These are phyloP conservation scores for Lentinula edodes DNA, from an alignment of 768 basidiomycete genomes.

Conservation along the genomic window DNA sequence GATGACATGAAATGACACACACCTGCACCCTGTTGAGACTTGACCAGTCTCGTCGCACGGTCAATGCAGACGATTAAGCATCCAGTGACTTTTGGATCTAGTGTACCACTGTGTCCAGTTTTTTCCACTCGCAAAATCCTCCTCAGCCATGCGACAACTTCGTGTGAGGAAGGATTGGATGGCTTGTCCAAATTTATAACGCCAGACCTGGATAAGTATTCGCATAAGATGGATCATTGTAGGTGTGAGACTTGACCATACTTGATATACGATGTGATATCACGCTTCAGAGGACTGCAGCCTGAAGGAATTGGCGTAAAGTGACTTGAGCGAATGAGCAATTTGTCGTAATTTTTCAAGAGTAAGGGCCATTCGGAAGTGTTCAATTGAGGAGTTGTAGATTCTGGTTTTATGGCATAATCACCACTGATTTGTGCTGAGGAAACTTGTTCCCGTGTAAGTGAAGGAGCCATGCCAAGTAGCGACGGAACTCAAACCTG, in stretches of 20 bases:
- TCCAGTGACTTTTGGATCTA: constrained; percentile 98
- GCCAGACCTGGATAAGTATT: constrained; percentile 65
- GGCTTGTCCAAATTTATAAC: constrained; percentile 99
- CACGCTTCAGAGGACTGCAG: constrained; percentile 91
- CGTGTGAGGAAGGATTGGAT: constrained; percentile 97
- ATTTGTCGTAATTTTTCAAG: constrained; percentile 98
- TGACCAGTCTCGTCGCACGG: constrained; percentile 94
- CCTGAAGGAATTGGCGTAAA: constrained; percentile 97
- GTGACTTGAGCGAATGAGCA: constrained; percentile 90
- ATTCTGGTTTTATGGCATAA: constrained; percentile 79
- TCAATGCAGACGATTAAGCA: constrained; percentile 99
- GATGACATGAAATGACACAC: constrained; percentile 25
- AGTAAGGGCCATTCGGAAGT: constrained; percentile 98
- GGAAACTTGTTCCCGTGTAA: constrained; percentile 65
- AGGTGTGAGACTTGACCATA: constrained; percentile 23
- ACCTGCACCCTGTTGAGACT: constrained; percentile 98
- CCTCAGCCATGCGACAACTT: constrained; percentile 98
- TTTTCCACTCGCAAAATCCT: constrained; percentile 97
- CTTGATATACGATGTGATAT: constrained; percentile 90
- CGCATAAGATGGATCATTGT: background rate
- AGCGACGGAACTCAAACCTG: background rate
- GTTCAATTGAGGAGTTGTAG: constrained; percentile 69
- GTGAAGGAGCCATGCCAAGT: constrained; percentile 37
- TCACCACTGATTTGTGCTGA: constrained; percentile 72
- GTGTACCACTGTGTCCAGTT: constrained; percentile 97